Evolutionary conservation across 2,329 filamentous ascomycete genomes (phyloP).

Genomic region (Trichoderma simmonsii): DNA sequence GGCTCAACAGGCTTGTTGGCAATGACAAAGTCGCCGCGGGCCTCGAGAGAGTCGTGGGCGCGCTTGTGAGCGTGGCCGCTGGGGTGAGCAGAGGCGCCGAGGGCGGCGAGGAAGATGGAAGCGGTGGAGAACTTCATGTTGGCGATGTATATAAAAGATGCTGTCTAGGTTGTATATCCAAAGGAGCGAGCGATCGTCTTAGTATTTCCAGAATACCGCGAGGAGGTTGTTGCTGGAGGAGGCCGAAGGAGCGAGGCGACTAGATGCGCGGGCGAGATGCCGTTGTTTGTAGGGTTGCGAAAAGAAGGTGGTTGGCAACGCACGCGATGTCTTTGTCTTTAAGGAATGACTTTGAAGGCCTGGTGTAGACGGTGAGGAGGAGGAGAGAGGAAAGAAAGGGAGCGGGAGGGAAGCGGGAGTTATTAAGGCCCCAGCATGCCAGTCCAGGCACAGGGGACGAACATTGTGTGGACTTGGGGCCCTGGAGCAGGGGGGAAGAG

Average conservation of each 20-base stretch:
- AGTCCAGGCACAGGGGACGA: not conserved
- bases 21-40: conserved; percentile 34
- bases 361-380: conserved; percentile 14
- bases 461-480: not conserved
- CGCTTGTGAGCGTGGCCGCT: conserved; percentile 38
- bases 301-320: conserved; percentile 21
- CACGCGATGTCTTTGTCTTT: conserved; percentile 11
- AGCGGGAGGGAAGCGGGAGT: conserved; percentile 22
- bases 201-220: conserved; percentile 22
- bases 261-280: conserved; percentile 5
- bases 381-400: conserved; percentile 9
- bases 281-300: not conserved
- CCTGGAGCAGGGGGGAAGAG: not conserved
- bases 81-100: conserved; percentile 42
- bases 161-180: conserved; percentile 5
- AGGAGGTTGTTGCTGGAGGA: not conserved
- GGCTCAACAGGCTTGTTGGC: conserved; percentile 32
- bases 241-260: conserved; percentile 18
- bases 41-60: conserved; percentile 32
- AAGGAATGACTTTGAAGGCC: conserved; percentile 25
- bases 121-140: conserved; percentile 43
- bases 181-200: conserved; percentile 7
- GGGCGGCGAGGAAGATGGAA: conserved; percentile 37
- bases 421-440: conserved; percentile 22
- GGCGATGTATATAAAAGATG: conserved; percentile 10